phyloP scores from a whole-genome alignment of 495 filamentous ascomycete genomes.

The Aspergillus coremiiformis region DNA sequence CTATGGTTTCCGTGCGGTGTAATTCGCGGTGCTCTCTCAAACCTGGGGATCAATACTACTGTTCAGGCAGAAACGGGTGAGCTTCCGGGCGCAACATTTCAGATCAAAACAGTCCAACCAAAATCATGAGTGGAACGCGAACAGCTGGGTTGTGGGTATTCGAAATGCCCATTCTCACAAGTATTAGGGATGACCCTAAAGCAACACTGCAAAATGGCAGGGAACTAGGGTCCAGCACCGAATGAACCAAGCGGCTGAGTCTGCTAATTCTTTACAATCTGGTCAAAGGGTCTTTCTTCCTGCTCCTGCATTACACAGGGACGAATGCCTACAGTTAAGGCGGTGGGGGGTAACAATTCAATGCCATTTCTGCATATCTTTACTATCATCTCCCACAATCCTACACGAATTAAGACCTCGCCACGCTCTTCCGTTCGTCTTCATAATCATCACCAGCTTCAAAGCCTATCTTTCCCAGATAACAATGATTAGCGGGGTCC shows the following conservation, averaged over 20 bases:
- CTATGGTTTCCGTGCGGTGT: constrained; percentile 93
- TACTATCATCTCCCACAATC: constrained; percentile 3
- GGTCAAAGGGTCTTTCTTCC: neutral
- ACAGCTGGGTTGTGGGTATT: neutral
- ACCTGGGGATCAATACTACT: constrained; percentile 81
- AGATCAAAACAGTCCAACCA: constrained; percentile 76
- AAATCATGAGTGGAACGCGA: constrained; percentile 35
- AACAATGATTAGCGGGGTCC: constrained; percentile 37
- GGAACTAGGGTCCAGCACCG: neutral
- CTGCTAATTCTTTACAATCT: neutral
- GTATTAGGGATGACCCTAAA: neutral
- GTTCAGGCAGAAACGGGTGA: constrained; percentile 84
- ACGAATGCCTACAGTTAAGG: neutral
- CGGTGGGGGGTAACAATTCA: constrained; percentile 9
- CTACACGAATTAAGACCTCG: constrained; percentile 2
- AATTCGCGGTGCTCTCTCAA: constrained; percentile 79
- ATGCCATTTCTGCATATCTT: constrained; percentile 16
- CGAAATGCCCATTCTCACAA: neutral
- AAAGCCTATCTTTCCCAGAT: constrained; percentile 43
- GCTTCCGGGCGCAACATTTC: constrained; percentile 84
- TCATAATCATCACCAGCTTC: constrained; percentile 27
- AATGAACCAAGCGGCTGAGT: neutral
- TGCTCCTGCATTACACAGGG: neutral
- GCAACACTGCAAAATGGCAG: neutral
- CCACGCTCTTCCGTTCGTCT: constrained; percentile 16